Evolutionary conservation across 768 basidiomycete species (phyloP).

Genomic region (Grammothele lineata): DNA sequence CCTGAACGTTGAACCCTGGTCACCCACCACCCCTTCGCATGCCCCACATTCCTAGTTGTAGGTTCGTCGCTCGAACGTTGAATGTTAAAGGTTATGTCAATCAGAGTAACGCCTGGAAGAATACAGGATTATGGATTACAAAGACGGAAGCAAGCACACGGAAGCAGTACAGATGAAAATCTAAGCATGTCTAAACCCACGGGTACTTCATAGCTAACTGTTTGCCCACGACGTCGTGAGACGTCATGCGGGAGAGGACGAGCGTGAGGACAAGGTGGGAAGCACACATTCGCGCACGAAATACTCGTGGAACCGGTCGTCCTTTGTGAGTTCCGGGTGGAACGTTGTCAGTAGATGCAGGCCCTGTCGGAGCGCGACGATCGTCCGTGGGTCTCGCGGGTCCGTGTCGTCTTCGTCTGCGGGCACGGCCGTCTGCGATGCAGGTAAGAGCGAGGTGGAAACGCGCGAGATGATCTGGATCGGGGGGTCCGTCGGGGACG

Average conservation of each 20-base stretch:
- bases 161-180: too few species aligned
- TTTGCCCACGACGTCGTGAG: too few species aligned
- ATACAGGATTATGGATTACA: too few species aligned
- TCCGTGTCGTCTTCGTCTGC: constrained; percentile 41
- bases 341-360: constrained; percentile 83
- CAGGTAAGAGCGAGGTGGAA: constrained; percentile 46
- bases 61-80: too few species aligned
- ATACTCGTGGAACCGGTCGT: constrained; percentile 88
- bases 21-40: too few species aligned
- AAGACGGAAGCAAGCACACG: too few species aligned
- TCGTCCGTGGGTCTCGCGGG: constrained; percentile 52
- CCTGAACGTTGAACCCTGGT: too few species aligned
- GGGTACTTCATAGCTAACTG: too few species aligned
- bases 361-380: constrained; percentile 86
- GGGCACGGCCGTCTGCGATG: constrained; percentile 34
- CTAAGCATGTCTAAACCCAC: too few species aligned
- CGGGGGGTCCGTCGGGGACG: constrained; percentile 45
- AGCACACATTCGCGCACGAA: constrained; percentile 75
- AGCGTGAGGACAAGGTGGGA: constrained; percentile 9
- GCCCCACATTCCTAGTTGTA: too few species aligned
- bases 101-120: too few species aligned
- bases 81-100: too few species aligned
- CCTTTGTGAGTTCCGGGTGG: constrained; percentile 89
- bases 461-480: constrained; percentile 72
- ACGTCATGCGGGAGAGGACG: constrained; percentile 8